A percentile compares a stretch with the other conserved stretches of the same genome.
These are phyloP conservation scores for Picocystis salinarum DNA, from an alignment of 139 green algal genomes.

Conservation along the genomic window DNA sequence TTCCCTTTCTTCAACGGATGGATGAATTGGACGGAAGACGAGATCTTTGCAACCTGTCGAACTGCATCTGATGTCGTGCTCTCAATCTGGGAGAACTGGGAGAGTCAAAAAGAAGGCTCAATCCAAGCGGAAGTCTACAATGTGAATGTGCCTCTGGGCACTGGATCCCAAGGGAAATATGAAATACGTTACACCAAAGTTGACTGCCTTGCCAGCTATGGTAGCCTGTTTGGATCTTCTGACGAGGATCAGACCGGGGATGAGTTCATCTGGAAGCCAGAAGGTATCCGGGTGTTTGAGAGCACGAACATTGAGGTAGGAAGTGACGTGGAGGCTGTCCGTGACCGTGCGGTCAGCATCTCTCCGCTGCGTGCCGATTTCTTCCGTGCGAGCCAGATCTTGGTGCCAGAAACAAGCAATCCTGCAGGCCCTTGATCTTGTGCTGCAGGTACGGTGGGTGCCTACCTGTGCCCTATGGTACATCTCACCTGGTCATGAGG, in stretches of 20 bases:
- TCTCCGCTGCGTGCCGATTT: background rate
- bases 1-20: slow-evolving; percentile 10
- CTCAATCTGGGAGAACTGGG: background rate
- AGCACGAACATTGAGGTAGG: background rate
- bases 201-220: background rate
- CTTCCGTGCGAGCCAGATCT: no score
- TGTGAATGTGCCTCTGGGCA: slow-evolving; percentile 19
- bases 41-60: background rate
- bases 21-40: background rate
- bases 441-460: no score
- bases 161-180: background rate
- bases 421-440: no score
- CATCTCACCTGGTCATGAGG: no score
- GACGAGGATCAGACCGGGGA: background rate
- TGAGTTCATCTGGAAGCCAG: background rate
- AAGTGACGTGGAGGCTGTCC: background rate
- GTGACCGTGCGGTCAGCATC: background rate
- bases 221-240: background rate
- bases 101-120: no score
- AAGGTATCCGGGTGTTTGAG: background rate
- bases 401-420: no score
- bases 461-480: no score
- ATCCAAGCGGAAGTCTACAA: slow-evolving; percentile 13
- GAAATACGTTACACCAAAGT: background rate
- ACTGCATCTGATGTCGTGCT: background rate